Evolutionary conservation across 495 filamentous ascomycete genomes (phyloP), one percentile per base, ranked within the genome.

Genomic region (Xylaria curta): DNA sequence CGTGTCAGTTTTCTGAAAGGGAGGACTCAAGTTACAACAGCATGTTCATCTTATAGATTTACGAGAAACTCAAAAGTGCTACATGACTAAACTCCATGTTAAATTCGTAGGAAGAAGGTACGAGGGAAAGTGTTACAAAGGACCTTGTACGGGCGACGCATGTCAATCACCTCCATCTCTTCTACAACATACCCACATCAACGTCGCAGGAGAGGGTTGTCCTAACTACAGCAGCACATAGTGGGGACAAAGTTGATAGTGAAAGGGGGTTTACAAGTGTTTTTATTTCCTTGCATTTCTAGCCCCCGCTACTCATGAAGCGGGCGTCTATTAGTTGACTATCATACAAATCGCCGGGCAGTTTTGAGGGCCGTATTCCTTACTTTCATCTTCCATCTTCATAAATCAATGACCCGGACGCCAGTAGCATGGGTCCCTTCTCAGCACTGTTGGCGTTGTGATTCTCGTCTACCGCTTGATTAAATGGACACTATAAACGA

Each of bases 271-370:
- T 65, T 42, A 24, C 38, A 49, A 36, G 53, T 60, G 24, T 44
- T 73, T 53, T 66, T 69, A 49, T 42, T 28, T 47, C 44, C 44
- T 69, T 61, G 56, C 62, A 69, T 69, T 60, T 69, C 38, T 49
- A 69, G 56, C 38, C 46, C 56, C 68, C 65, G 21, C 33, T 44
- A 28, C 47, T 26, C 28, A 44, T 10, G 65, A 17, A 36, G 65
- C 46, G 9, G 31, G 19, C 36, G 64, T 64, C 68, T 73, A 46
- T 72, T 67, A 67, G 62, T 59, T 47, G 38, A 72, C 66, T 74
- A 74, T 74, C 46, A 63, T 74, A 70, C 62, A 75, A 26, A 51
- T 31, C 31, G 33, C 31, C 31, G 15, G 49, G 12, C 19, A 49
- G 47, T 42, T 33, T n/a, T 4, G n/a, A 21, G 31, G 28, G 15